These are phyloP conservation scores for Teunomyces funiuensis DNA, from an alignment of 805 yeast genomes.

Conservation along the genomic window DNA sequence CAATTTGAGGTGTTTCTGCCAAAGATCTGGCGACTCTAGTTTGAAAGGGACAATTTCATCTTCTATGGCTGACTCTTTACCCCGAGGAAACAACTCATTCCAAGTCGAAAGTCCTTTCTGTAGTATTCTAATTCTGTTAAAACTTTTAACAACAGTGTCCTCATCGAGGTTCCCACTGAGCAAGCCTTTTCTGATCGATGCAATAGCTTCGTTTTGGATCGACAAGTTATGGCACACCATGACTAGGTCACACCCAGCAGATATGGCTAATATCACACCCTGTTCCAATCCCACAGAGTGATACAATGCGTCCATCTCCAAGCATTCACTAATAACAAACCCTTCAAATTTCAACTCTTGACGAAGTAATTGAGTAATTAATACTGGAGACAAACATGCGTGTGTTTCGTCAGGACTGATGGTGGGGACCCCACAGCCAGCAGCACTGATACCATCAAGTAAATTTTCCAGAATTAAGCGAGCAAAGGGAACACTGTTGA, in stretches of 20 bases:
- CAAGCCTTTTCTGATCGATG: constrained; percentile 38
- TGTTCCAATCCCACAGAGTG: constrained; percentile 67
- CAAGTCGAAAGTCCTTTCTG: constrained; percentile 45
- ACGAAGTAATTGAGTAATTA: constrained; percentile 51
- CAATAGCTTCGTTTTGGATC: constrained; percentile 57
- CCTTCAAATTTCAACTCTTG: constrained; percentile 54
- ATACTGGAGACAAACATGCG: constrained; percentile 58
- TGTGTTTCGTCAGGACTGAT: constrained; percentile 60
- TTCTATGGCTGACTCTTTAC: constrained; percentile 24
- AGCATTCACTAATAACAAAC: constrained; percentile 57
- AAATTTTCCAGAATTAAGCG: constrained; percentile 43
- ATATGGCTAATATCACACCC: constrained; percentile 60
- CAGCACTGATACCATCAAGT: constrained; percentile 57
- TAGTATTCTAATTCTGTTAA: constrained; percentile 43
- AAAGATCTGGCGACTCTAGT: constrained; percentile 26
- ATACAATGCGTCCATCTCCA: constrained; percentile 62
- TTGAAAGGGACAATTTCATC: constrained; percentile 23
- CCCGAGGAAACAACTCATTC: constrained; percentile 40
- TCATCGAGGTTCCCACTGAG: constrained; percentile 45
- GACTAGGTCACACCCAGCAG: constrained; percentile 64
- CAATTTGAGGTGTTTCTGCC: constrained; percentile 44
- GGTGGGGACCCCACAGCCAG: constrained; percentile 65
- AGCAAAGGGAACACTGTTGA: constrained; percentile 52
- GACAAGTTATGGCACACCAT: constrained; percentile 58
- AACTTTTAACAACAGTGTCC: constrained; percentile 37